These are phyloP conservation scores for Colletotrichum salicis DNA, from an alignment of 2,329 filamentous ascomycete species.

Conservation along the genomic window DNA sequence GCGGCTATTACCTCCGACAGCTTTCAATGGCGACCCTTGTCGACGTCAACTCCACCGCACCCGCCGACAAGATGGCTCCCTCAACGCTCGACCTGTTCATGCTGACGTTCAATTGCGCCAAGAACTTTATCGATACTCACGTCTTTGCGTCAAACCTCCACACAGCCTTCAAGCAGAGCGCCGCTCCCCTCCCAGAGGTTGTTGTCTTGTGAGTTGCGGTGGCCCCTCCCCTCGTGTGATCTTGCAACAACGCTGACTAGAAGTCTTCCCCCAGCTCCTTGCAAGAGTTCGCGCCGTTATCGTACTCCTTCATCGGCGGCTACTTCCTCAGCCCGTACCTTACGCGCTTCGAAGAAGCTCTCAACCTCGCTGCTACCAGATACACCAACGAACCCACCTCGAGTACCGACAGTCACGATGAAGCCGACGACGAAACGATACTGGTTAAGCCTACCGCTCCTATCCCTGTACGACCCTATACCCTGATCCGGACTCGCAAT, in stretches of 20 bases:
- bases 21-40: slow-evolving; percentile 24
- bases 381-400: slow-evolving; percentile 35
- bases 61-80: slow-evolving; percentile 45
- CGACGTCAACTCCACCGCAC: slow-evolving; percentile 30
- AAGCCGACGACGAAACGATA: slow-evolving; percentile 34
- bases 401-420: slow-evolving; percentile 39
- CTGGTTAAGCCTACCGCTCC: slow-evolving; percentile 34
- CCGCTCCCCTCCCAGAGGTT: slow-evolving; percentile 60
- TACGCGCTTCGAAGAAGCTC: slow-evolving; percentile 73
- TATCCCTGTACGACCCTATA: slow-evolving; percentile 63
- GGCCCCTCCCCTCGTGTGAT: slow-evolving; percentile 14
- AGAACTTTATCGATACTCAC: slow-evolving; percentile 73
- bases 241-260: background rate
- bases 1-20: slow-evolving; percentile 29
- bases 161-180: slow-evolving; percentile 62
- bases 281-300: slow-evolving; percentile 89
- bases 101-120: slow-evolving; percentile 90
- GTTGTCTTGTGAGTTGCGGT: slow-evolving; percentile 64
- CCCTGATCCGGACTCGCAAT: slow-evolving; percentile 76
- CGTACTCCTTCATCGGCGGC: slow-evolving; percentile 86
- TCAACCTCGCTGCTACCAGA: slow-evolving; percentile 73
- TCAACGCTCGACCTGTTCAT: slow-evolving; percentile 77
- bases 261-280: slow-evolving; percentile 68
- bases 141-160: slow-evolving; percentile 79
- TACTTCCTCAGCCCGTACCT: slow-evolving; percentile 83